Evolutionary conservation across 371 early-diverging fungal genomes (phyloP).

Genomic region (Mucor indicus): DNA sequence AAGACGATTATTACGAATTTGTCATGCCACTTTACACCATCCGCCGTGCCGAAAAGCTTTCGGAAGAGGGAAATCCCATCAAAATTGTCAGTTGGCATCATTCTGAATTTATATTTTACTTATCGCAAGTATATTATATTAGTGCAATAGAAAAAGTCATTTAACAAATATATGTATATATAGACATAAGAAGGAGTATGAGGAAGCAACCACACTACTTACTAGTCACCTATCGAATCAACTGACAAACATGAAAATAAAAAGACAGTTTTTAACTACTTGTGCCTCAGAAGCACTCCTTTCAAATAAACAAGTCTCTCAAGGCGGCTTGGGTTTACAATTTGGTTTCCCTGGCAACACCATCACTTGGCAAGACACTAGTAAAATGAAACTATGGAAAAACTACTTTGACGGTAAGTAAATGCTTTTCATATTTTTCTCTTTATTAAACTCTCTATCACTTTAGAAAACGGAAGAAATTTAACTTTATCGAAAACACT

Average conservation of each 20-base stretch:
- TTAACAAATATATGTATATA: too few relatives aligned
- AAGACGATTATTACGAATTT: too few relatives aligned
- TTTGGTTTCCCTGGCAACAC: constrained; percentile 88
- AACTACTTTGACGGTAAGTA: constrained; percentile 65
- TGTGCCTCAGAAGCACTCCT: constrained; percentile 74
- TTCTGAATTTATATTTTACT: too few relatives aligned
- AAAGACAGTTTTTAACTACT: constrained; percentile 76
- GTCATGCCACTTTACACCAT: constrained; percentile 88
- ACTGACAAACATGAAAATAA: constrained; percentile 64
- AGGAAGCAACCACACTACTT: too few relatives aligned
- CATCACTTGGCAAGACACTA: constrained; percentile 51
- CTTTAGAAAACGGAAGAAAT: constrained; percentile 82
- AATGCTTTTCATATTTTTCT: not conserved
- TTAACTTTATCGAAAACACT: constrained; percentile 79
- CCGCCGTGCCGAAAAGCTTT: constrained; percentile 88
- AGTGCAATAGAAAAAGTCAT: too few relatives aligned
- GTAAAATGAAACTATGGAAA: constrained; percentile 77
- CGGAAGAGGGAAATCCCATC: too few relatives aligned
- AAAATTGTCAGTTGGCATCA: not conserved
- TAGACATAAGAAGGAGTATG: too few relatives aligned
- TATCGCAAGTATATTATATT: too few relatives aligned
- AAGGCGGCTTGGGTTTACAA: constrained; percentile 79
- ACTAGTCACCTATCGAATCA: constrained; percentile 51
- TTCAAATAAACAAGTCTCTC: constrained; percentile 27
- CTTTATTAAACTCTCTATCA: constrained; percentile 1